Evolutionary conservation across 345 rosid species (phyloP).

Genomic region (Mangifera indica): DNA sequence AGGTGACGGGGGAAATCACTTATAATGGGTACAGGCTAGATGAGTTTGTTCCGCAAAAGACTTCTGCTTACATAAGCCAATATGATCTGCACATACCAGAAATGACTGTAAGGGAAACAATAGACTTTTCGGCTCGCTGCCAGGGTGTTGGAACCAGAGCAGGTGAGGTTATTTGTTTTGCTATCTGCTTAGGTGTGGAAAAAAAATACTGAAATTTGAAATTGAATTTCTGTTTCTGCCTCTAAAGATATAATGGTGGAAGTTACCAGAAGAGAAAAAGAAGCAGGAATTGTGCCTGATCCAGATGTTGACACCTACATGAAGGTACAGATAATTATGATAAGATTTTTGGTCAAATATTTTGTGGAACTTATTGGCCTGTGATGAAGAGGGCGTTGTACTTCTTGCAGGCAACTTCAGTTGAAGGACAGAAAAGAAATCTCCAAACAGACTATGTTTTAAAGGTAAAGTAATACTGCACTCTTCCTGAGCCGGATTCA

Average conservation of each 20-base stretch:
- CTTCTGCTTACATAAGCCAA: constrained; percentile 66
- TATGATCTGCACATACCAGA: constrained; percentile 64
- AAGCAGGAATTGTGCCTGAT: constrained; percentile 53
- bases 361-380: background rate
- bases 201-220: background rate
- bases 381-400: background rate
- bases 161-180: constrained; percentile 16
- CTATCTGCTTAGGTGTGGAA: background rate
- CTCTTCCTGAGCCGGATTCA: background rate
- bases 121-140: constrained; percentile 60
- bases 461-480: constrained; percentile 28
- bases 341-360: background rate
- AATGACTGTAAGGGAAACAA: constrained; percentile 65
- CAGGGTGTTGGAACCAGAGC: constrained; percentile 58
- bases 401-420: constrained; percentile 37
- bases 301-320: constrained; percentile 59
- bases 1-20: constrained; percentile 52
- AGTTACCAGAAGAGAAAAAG: constrained; percentile 58
- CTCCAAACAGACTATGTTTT: constrained; percentile 51
- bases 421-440: constrained; percentile 34
- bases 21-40: constrained; percentile 57
- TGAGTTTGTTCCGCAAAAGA: constrained; percentile 62
- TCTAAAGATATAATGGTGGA: constrained; percentile 52
- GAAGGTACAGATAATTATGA: constrained; percentile 40
- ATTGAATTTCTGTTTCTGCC: background rate